Evolutionary conservation across 1,284 basidiomycete genomes (phyloP), one percentile per base, ranked within the genome.

Genomic region (Ceratobasidium sp.): DNA sequence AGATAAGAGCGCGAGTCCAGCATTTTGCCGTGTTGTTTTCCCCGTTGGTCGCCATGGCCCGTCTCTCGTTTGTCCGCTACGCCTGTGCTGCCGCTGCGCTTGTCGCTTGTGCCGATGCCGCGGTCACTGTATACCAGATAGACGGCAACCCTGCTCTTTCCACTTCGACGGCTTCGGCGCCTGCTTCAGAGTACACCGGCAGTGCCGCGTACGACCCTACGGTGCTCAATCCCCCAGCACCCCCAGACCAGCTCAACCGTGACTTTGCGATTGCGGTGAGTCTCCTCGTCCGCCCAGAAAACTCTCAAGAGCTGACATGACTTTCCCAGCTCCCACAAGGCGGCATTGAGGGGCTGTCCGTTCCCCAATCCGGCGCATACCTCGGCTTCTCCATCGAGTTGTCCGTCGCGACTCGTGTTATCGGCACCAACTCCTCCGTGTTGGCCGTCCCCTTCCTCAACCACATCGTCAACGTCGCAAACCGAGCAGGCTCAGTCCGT

Each of bases 371-470:
- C 2, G 74, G 74, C 26, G 32, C 54, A 1, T 75, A 73, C 58
- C 30, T 73, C 6, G 74, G 74, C 14, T 75, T 73, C 47, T 75
- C 74, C 14, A 69, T 75, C 49, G 74, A 75, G 35, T 69, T 75
- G 64, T 75, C 74, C 55, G 71, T 75, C 49, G 63, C 66, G 0
- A 72, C 61, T 74, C 86, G 87, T 81, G 82, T 90, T 61, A 50
- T 73, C 43, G 70, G 72, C n/a, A 49, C 21, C 26, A 70, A 72
- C 58, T 67, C 61, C 52, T 82, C 86, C 0, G 78, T 83, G 50
- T 76, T 90, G n/a, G 84, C 87, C 69, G 85, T 89, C 0, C 87
- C 88, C 0, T 91, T 94, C 80, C 84, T 94, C 16, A 94, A 94
- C 80, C 85, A 94, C 69, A 85, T 94, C 82, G 84, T 87, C 3